Conservation (phyloP, 495 filamentous ascomycete genomes). For the Penicillium coprophilum region DNA sequence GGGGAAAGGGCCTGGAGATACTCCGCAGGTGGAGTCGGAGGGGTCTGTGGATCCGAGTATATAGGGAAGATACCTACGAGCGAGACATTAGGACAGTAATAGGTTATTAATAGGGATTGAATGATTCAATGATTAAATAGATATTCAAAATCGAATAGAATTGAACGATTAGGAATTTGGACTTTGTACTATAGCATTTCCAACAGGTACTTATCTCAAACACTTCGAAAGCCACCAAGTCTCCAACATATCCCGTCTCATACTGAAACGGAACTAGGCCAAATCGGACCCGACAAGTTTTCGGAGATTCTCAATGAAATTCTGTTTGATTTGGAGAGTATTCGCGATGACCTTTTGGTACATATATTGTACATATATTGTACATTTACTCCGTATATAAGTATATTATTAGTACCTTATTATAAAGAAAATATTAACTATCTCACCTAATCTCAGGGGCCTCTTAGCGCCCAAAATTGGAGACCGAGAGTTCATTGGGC, state of each 20-base stretch:
- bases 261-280: constrained; percentile 28
- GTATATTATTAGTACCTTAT: too few relatives aligned
- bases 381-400: not conserved
- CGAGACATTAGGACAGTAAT: too few relatives aligned
- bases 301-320: not conserved
- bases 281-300: constrained; percentile 22
- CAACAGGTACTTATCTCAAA: too few relatives aligned
- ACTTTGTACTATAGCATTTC: too few relatives aligned
- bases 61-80: too few relatives aligned
- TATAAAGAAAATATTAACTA: too few relatives aligned
- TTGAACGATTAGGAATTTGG: too few relatives aligned
- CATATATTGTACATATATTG: too few relatives aligned
- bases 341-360: too few relatives aligned
- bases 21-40: constrained; percentile 15
- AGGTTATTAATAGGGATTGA: constrained; percentile 5
- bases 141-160: too few relatives aligned
- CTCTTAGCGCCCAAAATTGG: constrained; percentile 3
- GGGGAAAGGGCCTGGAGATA: constrained; percentile 3
- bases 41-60: not conserved
- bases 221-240: not conserved
- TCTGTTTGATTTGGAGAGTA: too few relatives aligned
- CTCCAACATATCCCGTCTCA: constrained; percentile 20
- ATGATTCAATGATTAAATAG: too few relatives aligned
- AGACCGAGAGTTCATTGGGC: not conserved
- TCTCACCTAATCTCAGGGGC: not conserved